A percentile compares a stretch with the other conserved stretches of the same genome.
phyloP scores from a whole-genome alignment of 345 rosid genomes.

The Capsella bursapastoris region DNA sequence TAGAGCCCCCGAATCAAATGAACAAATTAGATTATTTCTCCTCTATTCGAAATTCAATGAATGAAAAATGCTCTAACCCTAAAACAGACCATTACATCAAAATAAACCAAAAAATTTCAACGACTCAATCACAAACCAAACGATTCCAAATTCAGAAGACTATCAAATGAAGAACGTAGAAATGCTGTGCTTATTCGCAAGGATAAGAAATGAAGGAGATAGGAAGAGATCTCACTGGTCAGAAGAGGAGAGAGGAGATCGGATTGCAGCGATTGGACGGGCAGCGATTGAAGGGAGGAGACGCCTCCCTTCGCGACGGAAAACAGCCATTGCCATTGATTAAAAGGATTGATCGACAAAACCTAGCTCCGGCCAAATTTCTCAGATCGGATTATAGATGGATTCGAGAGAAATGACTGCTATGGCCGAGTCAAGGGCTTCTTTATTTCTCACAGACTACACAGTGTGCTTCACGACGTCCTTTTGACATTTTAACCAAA shows the following conservation, averaged over 20 bases:
- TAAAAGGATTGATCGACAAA: conserved; percentile 25
- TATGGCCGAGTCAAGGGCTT: conserved; percentile 34
- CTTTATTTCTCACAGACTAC: conserved; percentile 29
- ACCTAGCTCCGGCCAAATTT: conserved; percentile 44
- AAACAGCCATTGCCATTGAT: conserved; percentile 73
- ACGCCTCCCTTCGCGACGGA: conserved; percentile 85
- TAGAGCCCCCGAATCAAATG: not conserved
- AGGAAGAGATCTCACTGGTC: conserved; percentile 45
- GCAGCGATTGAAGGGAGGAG: conserved; percentile 62
- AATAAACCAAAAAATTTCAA: not conserved
- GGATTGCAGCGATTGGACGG: conserved; percentile 60
- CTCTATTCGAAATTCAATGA: not conserved
- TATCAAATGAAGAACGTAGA: not conserved
- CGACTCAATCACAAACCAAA: conserved; percentile 5
- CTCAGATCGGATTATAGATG: conserved; percentile 34
- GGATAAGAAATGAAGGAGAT: not conserved
- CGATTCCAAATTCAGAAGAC: not conserved
- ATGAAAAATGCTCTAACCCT: conserved; percentile 22
- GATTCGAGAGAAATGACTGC: conserved; percentile 41
- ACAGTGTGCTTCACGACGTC: conserved; percentile 15
- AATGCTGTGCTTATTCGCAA: not conserved
- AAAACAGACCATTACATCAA: conserved; percentile 22
- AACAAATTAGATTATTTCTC: conserved; percentile 5
- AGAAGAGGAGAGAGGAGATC: conserved; percentile 49
- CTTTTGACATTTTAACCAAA: conserved; percentile 9